A percentile compares a stretch with the other conserved stretches of the same genome.
These are phyloP conservation scores for Starmerella bombicola DNA, from an alignment of 805 yeast species.

Conservation along the genomic window DNA sequence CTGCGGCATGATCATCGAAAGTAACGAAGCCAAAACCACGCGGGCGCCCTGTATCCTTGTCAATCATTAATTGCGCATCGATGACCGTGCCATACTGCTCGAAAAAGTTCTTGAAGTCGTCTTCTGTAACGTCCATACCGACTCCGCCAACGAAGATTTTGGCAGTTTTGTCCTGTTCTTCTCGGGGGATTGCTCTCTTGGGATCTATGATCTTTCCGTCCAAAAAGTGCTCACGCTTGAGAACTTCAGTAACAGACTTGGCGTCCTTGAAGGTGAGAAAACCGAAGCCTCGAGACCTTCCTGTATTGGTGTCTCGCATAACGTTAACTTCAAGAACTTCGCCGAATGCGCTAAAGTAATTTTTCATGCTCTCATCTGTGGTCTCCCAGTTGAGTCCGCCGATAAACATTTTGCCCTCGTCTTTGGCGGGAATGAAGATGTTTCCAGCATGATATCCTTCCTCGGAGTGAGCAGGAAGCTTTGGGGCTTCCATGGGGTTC, in stretches of 20 bases:
- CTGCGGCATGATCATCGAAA: slow-evolving; percentile 87
- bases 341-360: slow-evolving; percentile 79
- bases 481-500: background rate
- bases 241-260: slow-evolving; percentile 72
- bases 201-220: slow-evolving; percentile 97
- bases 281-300: slow-evolving; percentile 90
- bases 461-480: slow-evolving; percentile 19
- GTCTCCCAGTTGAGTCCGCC: slow-evolving; percentile 99
- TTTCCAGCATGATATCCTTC: slow-evolving; percentile 28
- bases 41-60: slow-evolving; percentile 91
- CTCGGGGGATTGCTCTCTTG: slow-evolving; percentile 92
- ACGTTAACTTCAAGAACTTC: slow-evolving; percentile 78
- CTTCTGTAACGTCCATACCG: slow-evolving; percentile 83
- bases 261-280: slow-evolving; percentile 77
- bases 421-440: slow-evolving; percentile 45
- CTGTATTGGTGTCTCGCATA: slow-evolving; percentile 80
- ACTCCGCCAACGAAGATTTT: slow-evolving; percentile 96
- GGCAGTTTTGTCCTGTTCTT: slow-evolving; percentile 93
- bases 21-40: slow-evolving; percentile 97
- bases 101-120: slow-evolving; percentile 76
- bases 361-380: slow-evolving; percentile 70
- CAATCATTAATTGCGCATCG: slow-evolving; percentile 94
- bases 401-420: slow-evolving; percentile 82
- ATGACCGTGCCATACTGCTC: slow-evolving; percentile 80
- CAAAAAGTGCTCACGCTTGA: slow-evolving; percentile 71